Base-by-base conservation (phyloP, 208 protist species). In the Wallacemonas sp. region DNA sequence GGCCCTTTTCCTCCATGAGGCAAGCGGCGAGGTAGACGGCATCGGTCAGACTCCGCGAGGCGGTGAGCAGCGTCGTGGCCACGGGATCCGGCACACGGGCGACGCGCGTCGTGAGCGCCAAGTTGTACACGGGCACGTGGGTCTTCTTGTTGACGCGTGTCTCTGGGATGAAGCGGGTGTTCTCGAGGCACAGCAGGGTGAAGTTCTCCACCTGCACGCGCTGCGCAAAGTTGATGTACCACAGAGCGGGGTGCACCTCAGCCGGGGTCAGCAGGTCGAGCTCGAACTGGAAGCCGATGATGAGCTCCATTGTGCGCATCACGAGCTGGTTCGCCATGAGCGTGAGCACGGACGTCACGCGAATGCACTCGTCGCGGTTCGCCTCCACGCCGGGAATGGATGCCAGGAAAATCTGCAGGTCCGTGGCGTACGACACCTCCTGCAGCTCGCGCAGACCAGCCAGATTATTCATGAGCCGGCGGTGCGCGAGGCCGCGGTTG, bases 401-500 rank as follows among this genome's bases (percentile, higher is more conserved):
- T 22, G 85, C 79, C 19, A 88, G 65, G 65, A 94, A 94, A 46
- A 94, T 64, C 67, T 63, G 71, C 29, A 78, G 78, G 71, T 94
- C 88, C 1, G 78, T 79, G 21, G 66, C 66, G 79, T 91, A 92
- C 4, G 83, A 83, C 54, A 81, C 37, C 68, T 92, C 81, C 75
- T 91, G 83, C 26, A 94, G 73, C 41, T 68, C 60, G 34, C 71
- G 71, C 39, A 92, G 63, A 45, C 82, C 78, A 0, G 66, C 55
- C 63, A 94, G 71, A 36, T 55, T 30, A 61, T 92, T 92, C 77
- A 92, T 87, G 42, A 94, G 68, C 27, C 83, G 82, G 46, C 81
- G 83, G 68, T 94, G 88, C 3, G 85, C 78, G 24, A 91, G 71
- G 19, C 88, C 88, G 55, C 88, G 88, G 63, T 88, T 94, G 80